Conservation (phyloP, 768 basidiomycete genomes). For the Pisolithus microcarpus region DNA sequence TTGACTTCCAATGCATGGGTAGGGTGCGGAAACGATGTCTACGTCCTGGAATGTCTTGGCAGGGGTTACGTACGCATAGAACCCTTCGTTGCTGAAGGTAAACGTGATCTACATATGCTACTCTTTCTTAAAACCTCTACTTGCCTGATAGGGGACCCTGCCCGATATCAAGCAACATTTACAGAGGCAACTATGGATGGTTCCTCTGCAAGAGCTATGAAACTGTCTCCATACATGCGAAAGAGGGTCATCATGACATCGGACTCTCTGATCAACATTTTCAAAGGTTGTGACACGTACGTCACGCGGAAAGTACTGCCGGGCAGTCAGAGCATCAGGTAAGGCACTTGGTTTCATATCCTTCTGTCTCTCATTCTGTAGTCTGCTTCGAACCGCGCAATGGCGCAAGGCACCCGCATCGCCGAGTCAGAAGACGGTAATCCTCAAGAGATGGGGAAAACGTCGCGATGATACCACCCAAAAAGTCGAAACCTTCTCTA, state of each 20-base stretch:
- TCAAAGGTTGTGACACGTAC: constrained; percentile 67
- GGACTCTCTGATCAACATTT: constrained; percentile 46
- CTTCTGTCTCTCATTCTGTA: constrained; percentile 15
- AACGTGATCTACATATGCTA: constrained; percentile 21
- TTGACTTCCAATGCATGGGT: constrained; percentile 72
- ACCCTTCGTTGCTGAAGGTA: constrained; percentile 27
- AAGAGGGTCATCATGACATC: constrained; percentile 50
- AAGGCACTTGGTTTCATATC: constrained; percentile 11
- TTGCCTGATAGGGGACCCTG: constrained; percentile 8
- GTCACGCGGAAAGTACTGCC: constrained; percentile 47
- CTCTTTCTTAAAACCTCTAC: not conserved
- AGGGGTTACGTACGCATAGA: constrained; percentile 64
- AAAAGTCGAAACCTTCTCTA: constrained; percentile 45
- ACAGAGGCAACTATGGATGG: constrained; percentile 45
- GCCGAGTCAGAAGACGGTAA: constrained; percentile 48
- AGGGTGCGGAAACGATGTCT: constrained; percentile 61
- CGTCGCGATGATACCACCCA: constrained; percentile 18
- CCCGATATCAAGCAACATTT: constrained; percentile 44
- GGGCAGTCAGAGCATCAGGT: constrained; percentile 47
- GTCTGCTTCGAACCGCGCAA: constrained; percentile 53
- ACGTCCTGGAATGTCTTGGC: constrained; percentile 70
- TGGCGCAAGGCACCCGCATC: constrained; percentile 65
- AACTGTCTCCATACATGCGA: constrained; percentile 47
- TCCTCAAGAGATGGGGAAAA: constrained; percentile 45
- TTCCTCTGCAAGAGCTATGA: constrained; percentile 36